A percentile compares a stretch with the other conserved stretches of the same genome.
Evolutionary conservation across 306 rosid species (phyloP).

Genomic region (Lotus japonicus): DNA sequence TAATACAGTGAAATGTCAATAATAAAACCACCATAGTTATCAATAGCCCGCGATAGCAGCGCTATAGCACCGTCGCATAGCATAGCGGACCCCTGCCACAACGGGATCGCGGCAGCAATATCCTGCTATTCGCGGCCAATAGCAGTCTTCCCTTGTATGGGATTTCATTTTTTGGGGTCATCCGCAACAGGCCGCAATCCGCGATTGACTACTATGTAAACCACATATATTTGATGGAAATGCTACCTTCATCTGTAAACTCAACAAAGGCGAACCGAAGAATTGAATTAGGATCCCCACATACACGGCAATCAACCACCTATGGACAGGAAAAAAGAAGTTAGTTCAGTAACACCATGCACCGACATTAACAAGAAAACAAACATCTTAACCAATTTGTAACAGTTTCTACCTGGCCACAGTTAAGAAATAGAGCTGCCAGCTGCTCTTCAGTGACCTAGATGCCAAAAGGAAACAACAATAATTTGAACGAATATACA

Average conservation of each 20-base stretch:
- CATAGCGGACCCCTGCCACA: no score
- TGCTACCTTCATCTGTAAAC: conserved; percentile 92
- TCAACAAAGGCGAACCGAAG: conserved; percentile 96
- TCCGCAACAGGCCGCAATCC: no score
- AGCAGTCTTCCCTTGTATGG: no score
- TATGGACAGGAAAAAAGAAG: conserved; percentile 22
- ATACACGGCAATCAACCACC: conserved; percentile 98
- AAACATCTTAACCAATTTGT: neutral
- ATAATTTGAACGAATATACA: conserved; percentile 1
- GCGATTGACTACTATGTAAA: neutral
- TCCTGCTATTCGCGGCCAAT: no score
- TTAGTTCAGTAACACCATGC: conserved; percentile 17
- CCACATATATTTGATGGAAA: neutral
- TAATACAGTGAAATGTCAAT: conserved; percentile 14
- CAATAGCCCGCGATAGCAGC: no score
- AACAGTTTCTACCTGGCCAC: conserved; percentile 71
- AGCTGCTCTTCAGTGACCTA: conserved; percentile 99
- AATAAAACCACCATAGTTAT: neutral
- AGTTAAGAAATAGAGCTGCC: conserved; percentile 85
- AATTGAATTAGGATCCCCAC: conserved; percentile 95
- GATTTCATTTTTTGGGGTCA: no score
- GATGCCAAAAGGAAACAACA: neutral
- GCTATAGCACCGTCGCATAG: no score
- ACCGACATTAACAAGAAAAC: conserved; percentile 3
- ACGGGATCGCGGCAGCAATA: no score